phyloP scores from a whole-genome alignment of 2,329 filamentous ascomycete genomes.

The Aspergillus pseudoglaucus region DNA sequence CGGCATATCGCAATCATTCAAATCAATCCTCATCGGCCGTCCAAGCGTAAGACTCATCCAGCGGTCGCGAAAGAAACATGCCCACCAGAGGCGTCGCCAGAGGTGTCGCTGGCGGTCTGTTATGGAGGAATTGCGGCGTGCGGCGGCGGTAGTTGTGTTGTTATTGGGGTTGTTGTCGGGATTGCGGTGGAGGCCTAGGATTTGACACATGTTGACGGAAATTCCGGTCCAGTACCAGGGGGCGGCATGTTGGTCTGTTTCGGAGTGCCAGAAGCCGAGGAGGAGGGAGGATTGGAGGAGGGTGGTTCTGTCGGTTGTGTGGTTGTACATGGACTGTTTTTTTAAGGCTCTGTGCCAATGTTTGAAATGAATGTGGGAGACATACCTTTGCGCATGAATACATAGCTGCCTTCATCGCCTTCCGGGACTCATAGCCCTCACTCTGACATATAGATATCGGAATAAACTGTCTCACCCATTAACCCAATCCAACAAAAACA shows the following conservation, averaged over 20 bases:
- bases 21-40: constrained; percentile 34
- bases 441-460: constrained; percentile 14
- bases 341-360: too few relatives aligned
- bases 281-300: constrained; percentile 40
- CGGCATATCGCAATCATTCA: constrained; percentile 31
- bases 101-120: constrained; percentile 17
- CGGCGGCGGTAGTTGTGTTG: not conserved
- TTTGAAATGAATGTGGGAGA: too few relatives aligned
- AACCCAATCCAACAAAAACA: too few relatives aligned
- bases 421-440: constrained; percentile 28
- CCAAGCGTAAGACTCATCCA: constrained; percentile 37
- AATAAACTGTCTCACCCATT: constrained; percentile 16
- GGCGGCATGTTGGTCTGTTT: constrained; percentile 36
- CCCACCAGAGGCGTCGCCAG: constrained; percentile 39
- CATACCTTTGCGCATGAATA: constrained; percentile 33
- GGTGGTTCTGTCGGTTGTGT: constrained; percentile 34
- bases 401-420: constrained; percentile 32
- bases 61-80: constrained; percentile 35
- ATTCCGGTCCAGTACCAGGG: constrained; percentile 45
- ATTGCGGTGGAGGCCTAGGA: constrained; percentile 37
- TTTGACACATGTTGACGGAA: constrained; percentile 39
- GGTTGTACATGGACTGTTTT: constrained; percentile 19
- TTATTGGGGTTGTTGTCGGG: constrained; percentile 14
- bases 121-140: constrained; percentile 13
- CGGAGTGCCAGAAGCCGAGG: constrained; percentile 39